These are phyloP conservation scores for Atalantia buxifolia DNA, from an alignment of 345 rosid species.

Conservation along the genomic window DNA sequence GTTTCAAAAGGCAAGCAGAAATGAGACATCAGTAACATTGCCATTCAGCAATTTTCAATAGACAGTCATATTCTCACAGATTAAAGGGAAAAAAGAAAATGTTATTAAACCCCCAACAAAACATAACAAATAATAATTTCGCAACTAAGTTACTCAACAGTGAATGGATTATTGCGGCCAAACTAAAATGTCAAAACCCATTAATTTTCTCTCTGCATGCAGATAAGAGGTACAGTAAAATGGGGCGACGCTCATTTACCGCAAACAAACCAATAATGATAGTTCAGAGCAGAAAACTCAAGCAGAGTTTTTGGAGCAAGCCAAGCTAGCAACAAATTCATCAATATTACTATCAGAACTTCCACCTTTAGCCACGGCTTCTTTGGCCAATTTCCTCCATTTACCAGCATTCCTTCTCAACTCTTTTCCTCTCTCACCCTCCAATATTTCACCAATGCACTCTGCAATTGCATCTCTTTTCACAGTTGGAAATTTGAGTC, in stretches of 20 bases:
- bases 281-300: not conserved
- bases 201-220: not conserved
- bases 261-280: not conserved
- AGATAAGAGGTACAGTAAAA: not conserved
- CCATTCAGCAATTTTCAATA: too few relatives aligned
- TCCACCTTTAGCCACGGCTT: conserved; percentile 31
- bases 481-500: conserved; percentile 15
- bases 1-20: too few relatives aligned
- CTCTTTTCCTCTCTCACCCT: conserved; percentile 26
- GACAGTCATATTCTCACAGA: too few relatives aligned
- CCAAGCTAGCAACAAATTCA: conserved; percentile 15
- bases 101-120: too few relatives aligned
- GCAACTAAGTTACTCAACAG: too few relatives aligned
- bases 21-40: too few relatives aligned
- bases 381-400: conserved; percentile 29
- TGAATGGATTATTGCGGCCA: too few relatives aligned
- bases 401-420: conserved; percentile 15
- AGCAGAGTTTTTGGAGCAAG: not conserved
- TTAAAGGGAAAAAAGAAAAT: too few relatives aligned
- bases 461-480: not conserved
- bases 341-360: conserved; percentile 31
- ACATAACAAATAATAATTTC: too few relatives aligned
- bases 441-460: conserved; percentile 28
- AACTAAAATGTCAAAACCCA: not conserved
- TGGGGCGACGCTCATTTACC: not conserved